A percentile compares a stretch with the other conserved stretches of the same genome.
These are phyloP conservation scores for Golovinomyces cichoracearum DNA, from an alignment of 2,329 filamentous ascomycete species.

Conservation along the genomic window DNA sequence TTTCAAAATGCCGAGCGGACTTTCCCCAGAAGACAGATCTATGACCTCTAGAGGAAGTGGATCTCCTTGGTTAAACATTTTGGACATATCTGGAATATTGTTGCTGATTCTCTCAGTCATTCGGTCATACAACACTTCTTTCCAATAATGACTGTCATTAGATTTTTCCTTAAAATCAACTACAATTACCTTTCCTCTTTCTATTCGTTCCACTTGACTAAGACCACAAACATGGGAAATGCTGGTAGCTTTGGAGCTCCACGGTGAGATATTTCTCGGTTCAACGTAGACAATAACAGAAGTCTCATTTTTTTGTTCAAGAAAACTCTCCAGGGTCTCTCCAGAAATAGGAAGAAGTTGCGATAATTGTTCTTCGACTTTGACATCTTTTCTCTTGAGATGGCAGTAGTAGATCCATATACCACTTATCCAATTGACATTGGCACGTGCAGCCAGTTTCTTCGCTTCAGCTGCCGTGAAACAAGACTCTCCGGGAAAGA, in stretches of 20 bases:
- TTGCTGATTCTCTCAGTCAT: constrained; percentile 73
- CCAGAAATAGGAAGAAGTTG: constrained; percentile 2
- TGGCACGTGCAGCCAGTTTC: constrained; percentile 8
- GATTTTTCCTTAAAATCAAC: constrained; percentile 30
- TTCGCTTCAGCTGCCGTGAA: constrained; percentile 11
- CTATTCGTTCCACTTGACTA: constrained; percentile 48
- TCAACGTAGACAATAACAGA: constrained; percentile 31
- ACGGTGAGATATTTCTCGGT: constrained; percentile 75
- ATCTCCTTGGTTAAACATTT: constrained; percentile 51
- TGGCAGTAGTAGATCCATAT: constrained; percentile 13
- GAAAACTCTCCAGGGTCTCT: constrained; percentile 7
- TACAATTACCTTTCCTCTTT: constrained; percentile 59
- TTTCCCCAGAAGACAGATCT: constrained; percentile 41
- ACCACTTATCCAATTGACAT: constrained; percentile 10
- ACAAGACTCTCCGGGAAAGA: constrained; percentile 11
- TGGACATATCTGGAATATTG: constrained; percentile 38
- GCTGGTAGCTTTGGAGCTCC: constrained; percentile 88
- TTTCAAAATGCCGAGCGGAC: constrained; percentile 45
- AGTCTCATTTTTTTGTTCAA: constrained; percentile 6
- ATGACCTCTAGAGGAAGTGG: constrained; percentile 44
- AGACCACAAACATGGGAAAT: constrained; percentile 83
- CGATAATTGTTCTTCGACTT: constrained; percentile 2
- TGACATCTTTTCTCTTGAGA: constrained; percentile 6
- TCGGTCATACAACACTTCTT: constrained; percentile 61
- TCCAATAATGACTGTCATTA: constrained; percentile 19